Percentiles rank a stretch among this genome's conserved stretches.
Evolutionary conservation across 331 rosid species (phyloP).

Genomic region (Arachis monticola): DNA sequence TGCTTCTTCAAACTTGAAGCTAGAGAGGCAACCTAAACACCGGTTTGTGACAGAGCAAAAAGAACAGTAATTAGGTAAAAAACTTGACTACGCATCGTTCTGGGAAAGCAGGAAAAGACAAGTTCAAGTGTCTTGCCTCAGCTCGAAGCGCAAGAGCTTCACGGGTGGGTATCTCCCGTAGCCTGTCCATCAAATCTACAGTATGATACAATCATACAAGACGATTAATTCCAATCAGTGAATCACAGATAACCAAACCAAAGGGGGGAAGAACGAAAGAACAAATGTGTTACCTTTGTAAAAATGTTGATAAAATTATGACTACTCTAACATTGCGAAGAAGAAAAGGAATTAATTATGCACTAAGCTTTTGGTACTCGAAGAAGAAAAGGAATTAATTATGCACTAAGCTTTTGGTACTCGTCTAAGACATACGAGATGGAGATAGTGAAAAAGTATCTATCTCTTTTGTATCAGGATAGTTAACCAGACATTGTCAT

Average conservation of each 20-base stretch:
- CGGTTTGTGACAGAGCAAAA: conserved; percentile 31
- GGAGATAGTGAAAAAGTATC: no score
- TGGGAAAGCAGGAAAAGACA: conserved; percentile 6
- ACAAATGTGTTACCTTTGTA: conserved; percentile 1
- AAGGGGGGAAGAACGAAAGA: background rate
- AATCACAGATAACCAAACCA: conserved; percentile 20
- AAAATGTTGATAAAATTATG: background rate
- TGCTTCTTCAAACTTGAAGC: conserved; percentile 61
- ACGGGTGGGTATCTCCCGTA: conserved; percentile 70
- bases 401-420: no score
- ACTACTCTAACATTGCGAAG: background rate
- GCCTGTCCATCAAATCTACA: conserved; percentile 73
- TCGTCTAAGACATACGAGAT: no score
- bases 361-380: no score
- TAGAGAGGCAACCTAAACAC: conserved; percentile 72
- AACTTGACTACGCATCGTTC: conserved; percentile 11
- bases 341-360: background rate
- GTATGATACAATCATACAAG: conserved; percentile 22
- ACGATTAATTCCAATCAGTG: conserved; percentile 15
- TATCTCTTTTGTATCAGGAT: no score
- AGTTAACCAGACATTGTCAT: no score
- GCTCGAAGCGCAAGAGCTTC: conserved; percentile 80
- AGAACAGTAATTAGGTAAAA: conserved; percentile 8
- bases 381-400: background rate
- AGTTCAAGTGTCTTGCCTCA: conserved; percentile 60